These are phyloP conservation scores for Elsinoe australis DNA, from an alignment of 2,329 filamentous ascomycete genomes.

Conservation along the genomic window DNA sequence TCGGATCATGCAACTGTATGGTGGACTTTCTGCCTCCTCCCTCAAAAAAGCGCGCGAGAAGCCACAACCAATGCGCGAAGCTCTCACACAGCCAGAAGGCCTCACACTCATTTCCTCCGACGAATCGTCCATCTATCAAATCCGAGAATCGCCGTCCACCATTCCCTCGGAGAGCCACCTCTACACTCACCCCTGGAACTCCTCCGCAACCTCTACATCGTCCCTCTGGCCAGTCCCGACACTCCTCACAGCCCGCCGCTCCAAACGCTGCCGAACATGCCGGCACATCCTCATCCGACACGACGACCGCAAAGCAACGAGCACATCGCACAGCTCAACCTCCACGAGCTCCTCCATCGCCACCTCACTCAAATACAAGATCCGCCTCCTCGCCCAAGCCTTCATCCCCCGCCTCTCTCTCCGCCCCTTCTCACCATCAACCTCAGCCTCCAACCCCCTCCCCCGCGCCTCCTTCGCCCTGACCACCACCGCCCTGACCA, in stretches of 20 bases:
- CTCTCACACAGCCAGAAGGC: conserved; percentile 62
- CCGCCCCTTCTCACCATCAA: conserved; percentile 48
- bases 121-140: conserved; percentile 1
- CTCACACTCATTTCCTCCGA: conserved; percentile 45
- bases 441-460: conserved; percentile 48
- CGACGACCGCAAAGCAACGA: conserved; percentile 72
- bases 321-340: conserved; percentile 41
- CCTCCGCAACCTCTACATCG: conserved; percentile 55
- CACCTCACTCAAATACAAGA: conserved; percentile 61
- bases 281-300: conserved; percentile 93
- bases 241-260: conserved; percentile 80
- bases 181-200: conserved; percentile 34
- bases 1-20: conserved; percentile 88
- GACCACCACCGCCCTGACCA: conserved; percentile 22
- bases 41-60: conserved; percentile 61
- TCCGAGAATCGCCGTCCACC: conserved; percentile 32
- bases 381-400: conserved; percentile 74
- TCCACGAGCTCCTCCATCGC: background rate
- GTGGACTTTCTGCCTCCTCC: conserved; percentile 52
- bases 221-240: conserved; percentile 75
- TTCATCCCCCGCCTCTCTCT: conserved; percentile 81
- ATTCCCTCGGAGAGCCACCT: conserved; percentile 1
- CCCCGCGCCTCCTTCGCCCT: conserved; percentile 38
- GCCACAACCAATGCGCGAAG: conserved; percentile 71
- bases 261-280: conserved; percentile 86